phyloP scores from a whole-genome alignment of 2,329 filamentous ascomycete genomes.

The Cordyceps farinosa region DNA sequence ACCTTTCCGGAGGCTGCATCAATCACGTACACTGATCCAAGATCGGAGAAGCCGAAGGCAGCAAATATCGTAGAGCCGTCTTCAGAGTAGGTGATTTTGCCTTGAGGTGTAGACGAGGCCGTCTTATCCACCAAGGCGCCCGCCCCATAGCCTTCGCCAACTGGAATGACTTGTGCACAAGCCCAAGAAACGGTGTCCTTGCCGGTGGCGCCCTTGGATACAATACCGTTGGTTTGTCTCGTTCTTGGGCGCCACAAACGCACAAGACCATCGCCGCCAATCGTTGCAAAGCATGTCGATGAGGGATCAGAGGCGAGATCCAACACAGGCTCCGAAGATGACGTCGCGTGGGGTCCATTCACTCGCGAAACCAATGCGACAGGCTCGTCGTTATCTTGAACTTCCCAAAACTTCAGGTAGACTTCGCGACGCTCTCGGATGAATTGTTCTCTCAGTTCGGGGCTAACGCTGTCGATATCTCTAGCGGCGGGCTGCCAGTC shows the following conservation, averaged over 20 bases:
- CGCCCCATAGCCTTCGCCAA: constrained; percentile 50
- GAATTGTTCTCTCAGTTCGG: constrained; percentile 41
- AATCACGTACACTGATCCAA: constrained; percentile 69
- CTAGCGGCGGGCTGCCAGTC: constrained; percentile 75
- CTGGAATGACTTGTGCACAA: constrained; percentile 57
- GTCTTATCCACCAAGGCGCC: constrained; percentile 30
- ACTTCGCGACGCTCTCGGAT: constrained; percentile 61
- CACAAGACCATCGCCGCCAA: constrained; percentile 75
- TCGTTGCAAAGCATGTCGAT: constrained; percentile 71
- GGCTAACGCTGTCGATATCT: constrained; percentile 54
- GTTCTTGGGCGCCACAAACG: constrained; percentile 77
- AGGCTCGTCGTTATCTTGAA: constrained; percentile 51
- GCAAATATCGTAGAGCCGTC: constrained; percentile 82
- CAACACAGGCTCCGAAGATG: constrained; percentile 58
- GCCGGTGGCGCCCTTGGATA: constrained; percentile 55
- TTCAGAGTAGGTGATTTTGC: constrained; percentile 72
- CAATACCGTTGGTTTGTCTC: constrained; percentile 64
- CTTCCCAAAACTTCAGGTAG: constrained; percentile 86
- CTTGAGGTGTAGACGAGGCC: constrained; percentile 40
- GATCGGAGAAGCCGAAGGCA: constrained; percentile 51
- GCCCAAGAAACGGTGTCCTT: constrained; percentile 70
- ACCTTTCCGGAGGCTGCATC: constrained; percentile 67
- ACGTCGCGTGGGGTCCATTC: constrained; percentile 71
- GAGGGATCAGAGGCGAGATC: constrained; percentile 69
- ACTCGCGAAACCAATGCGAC: constrained; percentile 81